These are phyloP conservation scores for Ceriops decandra DNA, from an alignment of 345 rosid species.

Conservation along the genomic window DNA sequence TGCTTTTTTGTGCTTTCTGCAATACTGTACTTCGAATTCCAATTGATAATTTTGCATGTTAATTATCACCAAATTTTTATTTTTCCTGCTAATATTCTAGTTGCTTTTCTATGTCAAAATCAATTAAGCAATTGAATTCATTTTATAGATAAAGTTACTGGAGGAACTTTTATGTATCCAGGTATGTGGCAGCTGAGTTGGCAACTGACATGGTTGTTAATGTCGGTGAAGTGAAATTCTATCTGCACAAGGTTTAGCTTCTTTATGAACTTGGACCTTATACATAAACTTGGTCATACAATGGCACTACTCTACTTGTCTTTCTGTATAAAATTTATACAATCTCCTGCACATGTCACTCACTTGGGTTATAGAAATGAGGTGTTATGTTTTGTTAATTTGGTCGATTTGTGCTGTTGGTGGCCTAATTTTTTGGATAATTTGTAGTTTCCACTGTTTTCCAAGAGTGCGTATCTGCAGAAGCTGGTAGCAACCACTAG, in stretches of 20 bases:
- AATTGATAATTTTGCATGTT: no score
- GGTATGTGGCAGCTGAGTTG: constrained; percentile 65
- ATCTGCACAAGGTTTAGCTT: constrained; percentile 64
- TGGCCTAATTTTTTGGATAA: constrained; percentile 8
- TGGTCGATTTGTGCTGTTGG: neutral
- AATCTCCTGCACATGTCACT: no score
- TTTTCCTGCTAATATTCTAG: no score
- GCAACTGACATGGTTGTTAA: constrained; percentile 53
- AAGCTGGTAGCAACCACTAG: constrained; percentile 47
- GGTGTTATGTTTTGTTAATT: neutral
- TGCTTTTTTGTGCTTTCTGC: no score
- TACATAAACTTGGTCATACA: neutral
- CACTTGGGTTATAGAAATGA: neutral
- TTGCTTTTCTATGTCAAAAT: no score
- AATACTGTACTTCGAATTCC: no score
- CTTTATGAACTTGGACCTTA: constrained; percentile 8
- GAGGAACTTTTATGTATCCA: constrained; percentile 20
- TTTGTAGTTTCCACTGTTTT: constrained; percentile 61
- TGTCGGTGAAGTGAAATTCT: constrained; percentile 54
- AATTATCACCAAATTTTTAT: no score
- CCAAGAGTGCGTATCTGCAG: constrained; percentile 63
- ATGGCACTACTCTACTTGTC: no score
- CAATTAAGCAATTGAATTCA: neutral
- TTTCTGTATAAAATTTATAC: no score
- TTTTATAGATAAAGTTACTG: neutral